These are phyloP conservation scores for Periconia sp. DNA, from an alignment of 2,329 filamentous ascomycete genomes.

Conservation along the genomic window DNA sequence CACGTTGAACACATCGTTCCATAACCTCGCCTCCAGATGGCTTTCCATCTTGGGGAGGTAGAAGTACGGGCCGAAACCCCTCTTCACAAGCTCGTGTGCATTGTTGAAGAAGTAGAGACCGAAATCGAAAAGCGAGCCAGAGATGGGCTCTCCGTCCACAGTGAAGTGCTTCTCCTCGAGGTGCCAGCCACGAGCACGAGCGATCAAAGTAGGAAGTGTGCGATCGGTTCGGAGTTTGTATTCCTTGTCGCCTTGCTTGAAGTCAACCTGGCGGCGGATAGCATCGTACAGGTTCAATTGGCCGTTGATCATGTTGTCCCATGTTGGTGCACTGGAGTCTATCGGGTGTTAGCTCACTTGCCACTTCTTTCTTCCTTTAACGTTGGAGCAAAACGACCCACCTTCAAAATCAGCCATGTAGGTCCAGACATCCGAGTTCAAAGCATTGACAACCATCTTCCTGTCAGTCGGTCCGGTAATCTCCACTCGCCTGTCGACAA, in stretches of 20 bases:
- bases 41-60: conserved; percentile 98
- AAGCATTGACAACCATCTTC: conserved; percentile 98
- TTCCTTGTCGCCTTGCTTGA: conserved; percentile 92
- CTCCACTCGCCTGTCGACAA: conserved; percentile 91
- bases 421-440: conserved; percentile 96
- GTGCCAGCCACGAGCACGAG: conserved; percentile 95
- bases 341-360: conserved; percentile 13
- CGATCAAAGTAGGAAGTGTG: conserved; percentile 84
- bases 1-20: conserved; percentile 98
- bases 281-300: conserved; percentile 98
- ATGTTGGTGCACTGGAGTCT: conserved; percentile 95
- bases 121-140: conserved; percentile 91
- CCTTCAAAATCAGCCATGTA: conserved; percentile 99
- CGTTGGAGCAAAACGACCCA: conserved; percentile 44
- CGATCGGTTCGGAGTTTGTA: conserved; percentile 96
- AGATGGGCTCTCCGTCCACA: conserved; percentile 92
- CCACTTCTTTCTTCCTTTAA: not conserved
- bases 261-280: conserved; percentile 90
- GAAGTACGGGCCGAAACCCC: conserved; percentile 91
- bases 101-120: conserved; percentile 99
- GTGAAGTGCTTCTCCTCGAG: conserved; percentile 98
- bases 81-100: conserved; percentile 80
- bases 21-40: conserved; percentile 92
- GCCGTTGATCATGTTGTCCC: conserved; percentile 99
- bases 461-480: conserved; percentile 96